Conservation (phyloP, 2,329 filamentous ascomycete species). For the Fusarium torulosum region DNA sequence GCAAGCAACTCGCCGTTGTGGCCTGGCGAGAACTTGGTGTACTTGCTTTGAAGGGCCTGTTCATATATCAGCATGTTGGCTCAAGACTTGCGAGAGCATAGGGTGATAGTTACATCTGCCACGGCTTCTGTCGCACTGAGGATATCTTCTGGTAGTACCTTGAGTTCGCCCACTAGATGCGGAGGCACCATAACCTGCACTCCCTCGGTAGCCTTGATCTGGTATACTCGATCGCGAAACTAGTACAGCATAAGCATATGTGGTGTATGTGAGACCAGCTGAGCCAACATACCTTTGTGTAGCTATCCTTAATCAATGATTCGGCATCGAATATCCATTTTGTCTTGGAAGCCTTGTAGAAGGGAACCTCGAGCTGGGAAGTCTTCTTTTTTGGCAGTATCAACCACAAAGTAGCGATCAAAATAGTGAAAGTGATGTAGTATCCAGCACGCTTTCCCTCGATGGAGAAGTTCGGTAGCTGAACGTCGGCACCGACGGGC, state of each 20-base stretch:
- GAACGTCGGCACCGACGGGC: slow-evolving; percentile 33
- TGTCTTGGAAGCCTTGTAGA: slow-evolving; percentile 62
- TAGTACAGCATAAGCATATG: slow-evolving; percentile 46
- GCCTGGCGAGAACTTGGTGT: slow-evolving; percentile 63
- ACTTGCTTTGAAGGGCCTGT: slow-evolving; percentile 64
- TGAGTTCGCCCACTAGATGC: slow-evolving; percentile 60
- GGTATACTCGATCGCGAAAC: slow-evolving; percentile 64
- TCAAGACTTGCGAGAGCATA: not conserved
- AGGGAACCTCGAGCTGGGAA: slow-evolving; percentile 55
- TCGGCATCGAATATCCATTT: slow-evolving; percentile 67
- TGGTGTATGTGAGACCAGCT: not conserved
- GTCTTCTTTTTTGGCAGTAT: slow-evolving; percentile 52
- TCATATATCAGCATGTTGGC: slow-evolving; percentile 8
- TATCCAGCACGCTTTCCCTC: slow-evolving; percentile 54
- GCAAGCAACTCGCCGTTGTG: slow-evolving; percentile 61
- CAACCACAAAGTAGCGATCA: slow-evolving; percentile 56
- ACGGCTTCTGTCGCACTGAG: slow-evolving; percentile 63
- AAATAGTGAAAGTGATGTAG: slow-evolving; percentile 56
- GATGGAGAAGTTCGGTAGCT: slow-evolving; percentile 41
- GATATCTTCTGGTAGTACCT: slow-evolving; percentile 61
- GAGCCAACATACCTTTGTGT: slow-evolving; percentile 57
- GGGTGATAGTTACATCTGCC: slow-evolving; percentile 55
- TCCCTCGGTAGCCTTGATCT: slow-evolving; percentile 65
- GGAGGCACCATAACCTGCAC: slow-evolving; percentile 62
- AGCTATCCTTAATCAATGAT: slow-evolving; percentile 61